These are phyloP conservation scores for Asterella californica DNA, from an alignment of 225 moss, liverwort and hornwort genomes.

Conservation along the genomic window DNA sequence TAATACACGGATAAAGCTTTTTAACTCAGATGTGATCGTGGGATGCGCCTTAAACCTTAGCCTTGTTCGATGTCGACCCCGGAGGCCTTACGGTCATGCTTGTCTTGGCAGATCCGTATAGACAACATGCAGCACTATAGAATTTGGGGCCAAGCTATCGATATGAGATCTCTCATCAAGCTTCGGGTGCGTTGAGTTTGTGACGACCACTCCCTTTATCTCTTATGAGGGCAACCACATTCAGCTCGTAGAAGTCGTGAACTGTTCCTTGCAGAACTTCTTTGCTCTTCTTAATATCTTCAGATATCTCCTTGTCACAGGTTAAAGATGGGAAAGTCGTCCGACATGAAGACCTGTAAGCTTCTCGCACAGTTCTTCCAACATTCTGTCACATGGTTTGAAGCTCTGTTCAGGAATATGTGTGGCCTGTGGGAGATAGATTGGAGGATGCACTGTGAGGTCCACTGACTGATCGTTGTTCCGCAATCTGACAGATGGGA, in stretches of 20 bases:
- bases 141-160: constrained; percentile 57
- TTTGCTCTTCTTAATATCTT: background rate
- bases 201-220: background rate
- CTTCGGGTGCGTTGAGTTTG: constrained; percentile 45
- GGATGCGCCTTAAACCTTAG: background rate
- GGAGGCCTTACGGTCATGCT: too few species aligned
- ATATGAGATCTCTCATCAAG: constrained; percentile 83
- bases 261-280: background rate
- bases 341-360: constrained; percentile 90
- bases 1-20: background rate
- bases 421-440: background rate
- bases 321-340: constrained; percentile 76
- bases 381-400: background rate
- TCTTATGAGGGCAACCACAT: background rate
- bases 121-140: constrained; percentile 81
- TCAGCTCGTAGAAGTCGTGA: background rate
- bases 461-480: background rate
- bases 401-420: background rate
- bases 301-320: constrained; percentile 32
- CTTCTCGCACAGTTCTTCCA: background rate
- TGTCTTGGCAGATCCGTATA: constrained; percentile 59
- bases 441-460: background rate
- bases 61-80: background rate
- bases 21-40: background rate
- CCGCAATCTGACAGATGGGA: constrained; percentile 60